Conservation (phyloP, 2,329 filamentous ascomycete genomes). For the Cytospora leucostoma region DNA sequence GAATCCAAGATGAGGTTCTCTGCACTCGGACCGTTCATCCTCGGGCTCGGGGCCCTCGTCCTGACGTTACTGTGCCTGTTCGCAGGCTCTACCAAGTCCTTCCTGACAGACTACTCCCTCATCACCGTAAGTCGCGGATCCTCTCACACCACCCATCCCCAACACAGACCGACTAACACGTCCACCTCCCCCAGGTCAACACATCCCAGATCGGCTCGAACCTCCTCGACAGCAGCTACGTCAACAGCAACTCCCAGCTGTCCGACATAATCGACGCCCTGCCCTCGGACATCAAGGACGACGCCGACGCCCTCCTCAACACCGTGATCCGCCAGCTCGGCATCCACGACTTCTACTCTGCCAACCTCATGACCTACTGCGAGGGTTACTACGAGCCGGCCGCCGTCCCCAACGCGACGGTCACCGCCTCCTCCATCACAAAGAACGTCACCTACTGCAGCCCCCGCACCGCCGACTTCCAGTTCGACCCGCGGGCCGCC, state of each 20-base stretch:
- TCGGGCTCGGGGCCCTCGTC: conserved; percentile 10
- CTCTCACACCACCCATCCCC: not conserved
- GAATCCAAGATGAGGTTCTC: conserved; percentile 17
- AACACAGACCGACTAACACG: not conserved
- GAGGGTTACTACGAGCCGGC: conserved; percentile 13
- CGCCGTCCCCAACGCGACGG: conserved; percentile 8
- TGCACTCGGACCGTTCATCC: conserved; percentile 8
- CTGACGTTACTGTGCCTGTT: conserved; percentile 17
- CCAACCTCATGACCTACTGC: conserved; percentile 16
- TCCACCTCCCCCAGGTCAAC: conserved; percentile 3
- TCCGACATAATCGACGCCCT: conserved; percentile 6
- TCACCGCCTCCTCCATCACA: not conserved
- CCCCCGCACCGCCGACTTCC: conserved; percentile 5
- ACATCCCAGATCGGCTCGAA: conserved; percentile 16
- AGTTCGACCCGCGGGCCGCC: conserved; percentile 13
- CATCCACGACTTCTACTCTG: conserved; percentile 16
- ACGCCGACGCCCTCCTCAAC: conserved; percentile 13
- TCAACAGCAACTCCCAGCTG: conserved; percentile 11
- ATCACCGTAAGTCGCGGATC: conserved; percentile 8
- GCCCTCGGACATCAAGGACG: not conserved
- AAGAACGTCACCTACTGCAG: conserved; percentile 17
- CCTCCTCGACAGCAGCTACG: conserved; percentile 15
- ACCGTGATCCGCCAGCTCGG: conserved; percentile 1
- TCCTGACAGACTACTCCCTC: conserved; percentile 13
- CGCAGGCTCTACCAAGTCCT: conserved; percentile 13